phyloP scores from a whole-genome alignment of 805 yeast species.

The Monosporozyma yasuniensis region DNA sequence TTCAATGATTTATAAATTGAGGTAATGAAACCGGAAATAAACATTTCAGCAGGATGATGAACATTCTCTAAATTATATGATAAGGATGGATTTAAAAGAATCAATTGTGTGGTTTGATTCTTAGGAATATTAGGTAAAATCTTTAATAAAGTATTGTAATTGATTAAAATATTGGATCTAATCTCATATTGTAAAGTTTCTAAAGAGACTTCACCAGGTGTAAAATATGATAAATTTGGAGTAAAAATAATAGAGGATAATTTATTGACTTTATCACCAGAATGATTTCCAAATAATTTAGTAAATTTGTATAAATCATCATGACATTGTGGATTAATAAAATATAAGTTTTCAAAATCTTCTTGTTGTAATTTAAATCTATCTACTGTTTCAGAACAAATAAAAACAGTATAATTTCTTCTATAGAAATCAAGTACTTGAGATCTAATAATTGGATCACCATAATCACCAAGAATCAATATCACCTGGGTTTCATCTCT shows the following conservation, averaged over 20 bases:
- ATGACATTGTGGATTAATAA: constrained; percentile 18
- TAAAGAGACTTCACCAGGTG: constrained; percentile 21
- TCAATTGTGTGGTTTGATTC: constrained; percentile 14
- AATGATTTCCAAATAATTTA: constrained; percentile 7
- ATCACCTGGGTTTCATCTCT: constrained; percentile 4
- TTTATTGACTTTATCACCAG: constrained; percentile 2
- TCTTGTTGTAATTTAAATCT: constrained; percentile 18
- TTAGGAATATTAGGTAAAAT: constrained; percentile 16
- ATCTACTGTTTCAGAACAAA: constrained; percentile 23
- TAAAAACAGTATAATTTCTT: constrained; percentile 27
- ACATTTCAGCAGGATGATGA: constrained; percentile 23
- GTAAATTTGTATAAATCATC: constrained; percentile 17
- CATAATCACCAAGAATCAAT: constrained; percentile 27
- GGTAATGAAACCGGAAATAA: constrained; percentile 22
- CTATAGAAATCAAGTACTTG: constrained; percentile 30
- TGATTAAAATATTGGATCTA: constrained; percentile 18
- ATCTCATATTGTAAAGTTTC: constrained; percentile 18
- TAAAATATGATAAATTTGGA: constrained; percentile 28
- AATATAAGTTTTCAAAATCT: constrained; percentile 23
- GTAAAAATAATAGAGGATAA: constrained; percentile 24
- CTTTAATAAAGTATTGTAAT: constrained; percentile 17
- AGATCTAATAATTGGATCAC: constrained; percentile 29
- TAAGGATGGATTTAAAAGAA: constrained; percentile 25
- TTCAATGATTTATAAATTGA: constrained; percentile 15
- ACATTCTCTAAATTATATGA: constrained; percentile 17